These are phyloP conservation scores for Rhododendron vialii DNA, from an alignment of 148 eudicot species.

Conservation along the genomic window DNA sequence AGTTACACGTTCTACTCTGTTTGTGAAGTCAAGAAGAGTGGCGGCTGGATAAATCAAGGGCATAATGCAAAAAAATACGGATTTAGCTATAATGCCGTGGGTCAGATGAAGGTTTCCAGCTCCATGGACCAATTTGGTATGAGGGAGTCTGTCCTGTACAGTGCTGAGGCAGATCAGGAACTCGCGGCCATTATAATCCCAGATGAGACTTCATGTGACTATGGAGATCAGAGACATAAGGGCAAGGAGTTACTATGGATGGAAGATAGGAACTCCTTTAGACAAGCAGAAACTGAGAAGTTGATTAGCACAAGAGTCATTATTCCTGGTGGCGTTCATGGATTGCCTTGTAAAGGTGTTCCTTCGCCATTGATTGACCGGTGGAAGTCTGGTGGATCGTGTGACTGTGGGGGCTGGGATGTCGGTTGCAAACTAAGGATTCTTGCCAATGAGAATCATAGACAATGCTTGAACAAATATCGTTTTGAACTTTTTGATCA, in stretches of 20 bases:
- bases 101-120: constrained; percentile 66
- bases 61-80: constrained; percentile 32
- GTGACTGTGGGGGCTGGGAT: constrained; percentile 97
- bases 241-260: background rate
- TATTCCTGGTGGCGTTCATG: constrained; percentile 79
- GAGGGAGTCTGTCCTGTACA: constrained; percentile 58
- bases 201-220: constrained; percentile 8
- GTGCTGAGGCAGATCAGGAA: constrained; percentile 52
- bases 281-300: background rate
- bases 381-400: constrained; percentile 78
- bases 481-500: constrained; percentile 55
- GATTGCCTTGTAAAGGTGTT: constrained; percentile 59
- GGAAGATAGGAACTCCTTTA: background rate
- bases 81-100: constrained; percentile 47
- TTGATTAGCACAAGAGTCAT: constrained; percentile 39
- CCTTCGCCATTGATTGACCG: constrained; percentile 64
- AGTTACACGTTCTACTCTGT: constrained; percentile 64
- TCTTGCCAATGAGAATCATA: constrained; percentile 26
- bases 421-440: constrained; percentile 62
- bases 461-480: constrained; percentile 8
- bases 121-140: constrained; percentile 13
- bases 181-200: constrained; percentile 63
- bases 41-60: constrained; percentile 52
- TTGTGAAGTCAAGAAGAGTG: constrained; percentile 56
- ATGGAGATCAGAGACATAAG: constrained; percentile 13